Evolutionary conservation across 2,329 filamentous ascomycete species (phyloP), one percentile per base, ranked within the genome.

Genomic region (Rhexocercosporidium sp.): DNA sequence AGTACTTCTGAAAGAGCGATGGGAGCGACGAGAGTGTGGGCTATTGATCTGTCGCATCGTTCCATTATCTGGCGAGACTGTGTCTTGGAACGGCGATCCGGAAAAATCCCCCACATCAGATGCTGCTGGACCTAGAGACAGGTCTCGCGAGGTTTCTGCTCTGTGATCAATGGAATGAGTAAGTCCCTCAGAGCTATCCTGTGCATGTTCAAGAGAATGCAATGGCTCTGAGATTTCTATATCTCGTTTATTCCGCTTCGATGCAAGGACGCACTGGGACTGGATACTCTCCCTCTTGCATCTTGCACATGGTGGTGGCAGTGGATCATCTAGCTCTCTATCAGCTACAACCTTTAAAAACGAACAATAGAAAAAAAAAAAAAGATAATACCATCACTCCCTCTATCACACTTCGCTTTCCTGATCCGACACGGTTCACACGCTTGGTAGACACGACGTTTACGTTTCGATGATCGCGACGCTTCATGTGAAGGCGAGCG

Each of bases 271-370:
- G 12, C 59, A 62, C 20, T 62, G 59, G 11, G 59, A 62, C 59
- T 47, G 59, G 46, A 62, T 62, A 18, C 59, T 62, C 27, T 62
- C 59, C 22, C 59, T 62, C 44, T 37, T 62, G 41, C 59, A 62
- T 20, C 59, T 6, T 3, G 59, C 59, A 39, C 59, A 62, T 11
- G 59, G 59, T 9, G 46, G 59, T 31, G 59, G 59, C 11, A 29
- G 29, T 5, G 59, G 59, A 49, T 62, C 59, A 62, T 62, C 59
- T 62, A 27, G n/a, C 3, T 25, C 20, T 11, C n/a, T 29, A 9
- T 46, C 25, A 34, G 46, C 14, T n/a, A 31, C 5, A 18, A 34
- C 20, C 7, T 12, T 25, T 25, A 4, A 3, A 3, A 16, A 27
- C 14, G 12, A 11, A 16, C 8, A 27, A 12, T 11, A 11, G 9